Base-by-base conservation (phyloP, 108 stramenopile species). In the Heterococcus sp. region DNA sequence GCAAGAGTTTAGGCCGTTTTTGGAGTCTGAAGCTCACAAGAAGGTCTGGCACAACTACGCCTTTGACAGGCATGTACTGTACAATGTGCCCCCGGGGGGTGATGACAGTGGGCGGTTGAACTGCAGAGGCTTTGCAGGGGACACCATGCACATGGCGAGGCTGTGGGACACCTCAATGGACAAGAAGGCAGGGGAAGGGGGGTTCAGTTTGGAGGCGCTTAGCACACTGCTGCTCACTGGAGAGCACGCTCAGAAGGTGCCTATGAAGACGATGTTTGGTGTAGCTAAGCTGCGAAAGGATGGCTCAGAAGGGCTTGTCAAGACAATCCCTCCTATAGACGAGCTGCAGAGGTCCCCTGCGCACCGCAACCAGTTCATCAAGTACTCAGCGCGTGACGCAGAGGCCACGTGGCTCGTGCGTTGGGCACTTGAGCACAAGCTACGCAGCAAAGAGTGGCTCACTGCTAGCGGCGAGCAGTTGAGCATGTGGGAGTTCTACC, bases 141-240 rank as follows among this genome's bases (percentile, higher is more conserved):
- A 99, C 87, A 99, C 98, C 29, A 95, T 99, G 95, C 98, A 99
- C 92, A 99, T 99, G 98, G 98, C 96, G 39, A 84, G 98, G 35
- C 84, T 97, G 75, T 88, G 94, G 78, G 92, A 95, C 84, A 93
- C 96, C 11, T 79, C 87, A 21, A 83, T 94, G 35, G 82, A 84
- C 36, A 80, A 83, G 71, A 33, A 35, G 5, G 82, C 83, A 30
- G 89, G 86, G 0, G 76, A 76, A 26, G 88, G 83, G 14, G 94
- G 94, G 26, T 99, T 96, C 73, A 87, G 89, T 34, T 87, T 99
- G 68, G 95, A 95, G 73, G 90, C 93, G 3, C 79, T 99, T 67
- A 93, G 94, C 8, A 73, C 29, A 8, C 68, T 46, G 37, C 37
- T 76, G 32, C 68, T 76, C 29, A 69, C 37, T 71, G 77, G 39